Evolutionary conservation across 2,329 filamentous ascomycete species (phyloP).

Genomic region (Fusarium sp.): DNA sequence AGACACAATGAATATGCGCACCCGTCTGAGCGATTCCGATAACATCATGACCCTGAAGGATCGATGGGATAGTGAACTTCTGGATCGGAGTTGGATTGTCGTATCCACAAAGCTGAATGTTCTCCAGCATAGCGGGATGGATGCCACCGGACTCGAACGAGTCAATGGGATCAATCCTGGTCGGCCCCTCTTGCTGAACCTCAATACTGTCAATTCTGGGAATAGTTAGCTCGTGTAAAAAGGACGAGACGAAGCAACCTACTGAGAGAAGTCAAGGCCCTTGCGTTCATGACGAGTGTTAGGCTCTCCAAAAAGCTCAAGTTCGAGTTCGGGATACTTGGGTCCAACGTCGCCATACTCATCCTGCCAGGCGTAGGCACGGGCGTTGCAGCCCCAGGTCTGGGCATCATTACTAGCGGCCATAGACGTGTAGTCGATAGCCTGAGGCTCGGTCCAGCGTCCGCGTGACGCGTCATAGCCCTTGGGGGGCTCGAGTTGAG

Average conservation of each 20-base stretch:
- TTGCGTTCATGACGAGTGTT: conserved; percentile 60
- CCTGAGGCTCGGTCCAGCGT: conserved; percentile 61
- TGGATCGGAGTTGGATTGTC: conserved; percentile 85
- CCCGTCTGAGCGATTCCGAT: conserved; percentile 94
- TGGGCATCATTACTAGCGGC: conserved; percentile 28
- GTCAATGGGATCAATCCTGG: conserved; percentile 64
- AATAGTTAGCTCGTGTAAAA: conserved; percentile 40
- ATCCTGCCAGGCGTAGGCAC: conserved; percentile 84
- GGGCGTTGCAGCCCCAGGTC: conserved; percentile 67
- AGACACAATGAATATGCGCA: conserved; percentile 14
- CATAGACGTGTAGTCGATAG: conserved; percentile 62
- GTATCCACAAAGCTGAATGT: conserved; percentile 80
- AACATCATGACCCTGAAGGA: conserved; percentile 81
- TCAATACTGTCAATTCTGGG: conserved; percentile 67
- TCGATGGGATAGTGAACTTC: conserved; percentile 83
- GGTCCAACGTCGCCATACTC: conserved; percentile 90
- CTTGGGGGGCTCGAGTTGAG: conserved; percentile 2
- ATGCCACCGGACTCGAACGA: conserved; percentile 81
- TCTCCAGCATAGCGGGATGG: conserved; percentile 85
- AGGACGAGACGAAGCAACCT: conserved; percentile 49
- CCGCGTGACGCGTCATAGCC: conserved; percentile 54
- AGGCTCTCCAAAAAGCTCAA: conserved; percentile 76
- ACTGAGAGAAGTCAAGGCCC: conserved; percentile 75
- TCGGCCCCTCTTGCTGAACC: conserved; percentile 68
- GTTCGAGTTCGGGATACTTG: conserved; percentile 75